These are phyloP conservation scores for Urochloa ruziziensis DNA, from an alignment of 176 grass and related monocot genomes.

Conservation along the genomic window DNA sequence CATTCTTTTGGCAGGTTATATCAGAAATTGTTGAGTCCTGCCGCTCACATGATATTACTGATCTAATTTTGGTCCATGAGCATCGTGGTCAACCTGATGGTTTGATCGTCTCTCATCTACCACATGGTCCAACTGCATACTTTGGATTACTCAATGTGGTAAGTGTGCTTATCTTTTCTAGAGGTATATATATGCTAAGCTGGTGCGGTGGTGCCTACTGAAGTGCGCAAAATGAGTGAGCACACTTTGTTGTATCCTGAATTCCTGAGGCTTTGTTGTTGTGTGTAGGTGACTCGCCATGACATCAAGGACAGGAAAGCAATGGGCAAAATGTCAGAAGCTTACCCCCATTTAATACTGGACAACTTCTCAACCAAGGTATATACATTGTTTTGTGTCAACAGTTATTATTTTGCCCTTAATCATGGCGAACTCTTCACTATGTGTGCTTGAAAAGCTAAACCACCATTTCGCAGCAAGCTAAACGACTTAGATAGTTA, in stretches of 20 bases:
- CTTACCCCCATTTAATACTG: slow-evolving; percentile 89
- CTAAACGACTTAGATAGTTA: neutral
- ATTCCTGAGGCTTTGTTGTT: slow-evolving; percentile 1
- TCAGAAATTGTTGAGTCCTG: slow-evolving; percentile 87
- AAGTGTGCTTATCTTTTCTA: slow-evolving; percentile 28
- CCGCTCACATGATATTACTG: slow-evolving; percentile 77
- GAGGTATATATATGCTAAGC: neutral
- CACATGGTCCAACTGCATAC: slow-evolving; percentile 82
- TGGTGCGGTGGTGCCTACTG: neutral
- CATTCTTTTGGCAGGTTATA: slow-evolving; percentile 53
- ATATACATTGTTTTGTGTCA: slow-evolving; percentile 11
- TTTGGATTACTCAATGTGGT: slow-evolving; percentile 96
- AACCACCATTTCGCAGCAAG: neutral
- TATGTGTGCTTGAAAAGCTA: neutral
- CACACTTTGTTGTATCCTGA: slow-evolving; percentile 6
- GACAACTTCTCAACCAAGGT: slow-evolving; percentile 85
- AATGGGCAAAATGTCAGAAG: slow-evolving; percentile 91
- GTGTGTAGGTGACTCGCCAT: slow-evolving; percentile 69
- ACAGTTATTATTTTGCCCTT: neutral
- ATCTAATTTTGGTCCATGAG: slow-evolving; percentile 89
- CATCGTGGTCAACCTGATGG: slow-evolving; percentile 92
- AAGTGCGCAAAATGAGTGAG: neutral
- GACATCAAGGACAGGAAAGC: slow-evolving; percentile 93
- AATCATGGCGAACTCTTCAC: neutral
- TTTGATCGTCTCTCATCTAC: slow-evolving; percentile 87